These are phyloP conservation scores for Achlya hypogyna DNA, from an alignment of 352 stramenopile species.

Conservation along the genomic window DNA sequence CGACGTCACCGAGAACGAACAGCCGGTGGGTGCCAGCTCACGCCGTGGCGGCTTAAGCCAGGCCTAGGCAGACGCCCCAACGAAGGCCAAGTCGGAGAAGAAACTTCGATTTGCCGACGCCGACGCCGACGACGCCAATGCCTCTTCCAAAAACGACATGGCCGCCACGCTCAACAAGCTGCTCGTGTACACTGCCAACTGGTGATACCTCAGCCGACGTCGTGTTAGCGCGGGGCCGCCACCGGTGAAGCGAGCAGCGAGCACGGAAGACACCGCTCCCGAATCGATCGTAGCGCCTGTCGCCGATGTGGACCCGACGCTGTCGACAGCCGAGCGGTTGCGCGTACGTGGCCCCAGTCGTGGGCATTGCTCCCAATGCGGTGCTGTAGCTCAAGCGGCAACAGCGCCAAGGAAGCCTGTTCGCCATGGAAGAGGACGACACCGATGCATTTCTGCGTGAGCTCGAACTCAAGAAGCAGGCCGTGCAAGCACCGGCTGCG, in stretches of 20 bases:
- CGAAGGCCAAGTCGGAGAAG: background rate
- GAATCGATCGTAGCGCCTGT: background rate
- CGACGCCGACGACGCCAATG: background rate
- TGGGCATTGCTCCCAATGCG: background rate
- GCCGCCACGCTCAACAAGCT: background rate
- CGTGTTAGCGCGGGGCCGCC: background rate
- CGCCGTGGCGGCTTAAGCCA: too few relatives aligned
- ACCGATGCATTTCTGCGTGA: slow-evolving; percentile 7
- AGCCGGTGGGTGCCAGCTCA: background rate
- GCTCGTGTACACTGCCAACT: background rate
- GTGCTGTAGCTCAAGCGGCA: slow-evolving; percentile 17
- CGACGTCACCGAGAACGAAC: background rate
- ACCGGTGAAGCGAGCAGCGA: background rate
- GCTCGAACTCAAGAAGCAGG: slow-evolving; percentile 7
- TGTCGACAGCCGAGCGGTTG: slow-evolving; percentile 4
- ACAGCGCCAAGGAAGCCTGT: slow-evolving; percentile 5
- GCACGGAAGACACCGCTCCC: background rate
- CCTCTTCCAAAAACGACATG: background rate
- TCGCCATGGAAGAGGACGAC: slow-evolving; percentile 10
- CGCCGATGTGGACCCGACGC: background rate
- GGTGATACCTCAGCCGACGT: background rate
- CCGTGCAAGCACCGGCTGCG: background rate
- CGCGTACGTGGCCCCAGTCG: background rate
- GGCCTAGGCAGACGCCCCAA: background rate
- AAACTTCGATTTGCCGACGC: background rate